These are phyloP conservation scores for Cylindrotheca closterium DNA, from an alignment of 108 stramenopile genomes.

Conservation along the genomic window DNA sequence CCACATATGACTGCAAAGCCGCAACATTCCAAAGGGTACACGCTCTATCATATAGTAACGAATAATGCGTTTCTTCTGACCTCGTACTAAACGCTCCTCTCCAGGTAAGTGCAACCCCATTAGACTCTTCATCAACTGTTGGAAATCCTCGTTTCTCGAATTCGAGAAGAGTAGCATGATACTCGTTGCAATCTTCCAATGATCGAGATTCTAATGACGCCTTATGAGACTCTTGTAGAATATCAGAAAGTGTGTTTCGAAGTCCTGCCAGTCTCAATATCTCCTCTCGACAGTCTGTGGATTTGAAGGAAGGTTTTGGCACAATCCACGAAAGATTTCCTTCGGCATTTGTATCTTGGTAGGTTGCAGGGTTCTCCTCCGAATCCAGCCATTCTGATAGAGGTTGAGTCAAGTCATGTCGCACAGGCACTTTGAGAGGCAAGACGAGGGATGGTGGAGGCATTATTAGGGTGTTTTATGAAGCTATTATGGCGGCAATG, in stretches of 20 bases:
- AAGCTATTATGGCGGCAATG: background rate
- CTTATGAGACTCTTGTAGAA: conserved; percentile 40
- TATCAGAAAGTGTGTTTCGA: conserved; percentile 45
- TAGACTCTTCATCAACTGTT: conserved; percentile 9
- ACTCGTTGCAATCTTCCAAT: conserved; percentile 48
- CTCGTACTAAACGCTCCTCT: conserved; percentile 25
- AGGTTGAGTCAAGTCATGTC: conserved; percentile 41
- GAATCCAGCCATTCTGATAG: conserved; percentile 48
- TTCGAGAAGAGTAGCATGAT: conserved; percentile 50
- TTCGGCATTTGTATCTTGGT: conserved; percentile 1
- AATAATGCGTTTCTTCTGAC: conserved; percentile 35
- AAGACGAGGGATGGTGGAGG: conserved; percentile 13
- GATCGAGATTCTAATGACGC: conserved; percentile 28
- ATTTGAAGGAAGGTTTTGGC: conserved; percentile 40
- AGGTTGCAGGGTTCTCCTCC: conserved; percentile 6
- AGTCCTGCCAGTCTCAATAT: conserved; percentile 41
- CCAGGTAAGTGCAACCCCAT: conserved; percentile 32
- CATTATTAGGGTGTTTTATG: background rate
- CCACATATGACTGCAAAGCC: conserved; percentile 31
- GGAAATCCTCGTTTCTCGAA: conserved; percentile 56
- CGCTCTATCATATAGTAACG: conserved; percentile 45
- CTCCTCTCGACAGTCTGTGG: conserved; percentile 43
- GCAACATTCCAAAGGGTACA: conserved; percentile 47
- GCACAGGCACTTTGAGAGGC: conserved; percentile 43
- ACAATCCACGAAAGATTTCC: conserved; percentile 19